Base-by-base conservation (phyloP, 225 moss, liverwort and hornwort genomes). In the Antitrichia curtipendula region DNA sequence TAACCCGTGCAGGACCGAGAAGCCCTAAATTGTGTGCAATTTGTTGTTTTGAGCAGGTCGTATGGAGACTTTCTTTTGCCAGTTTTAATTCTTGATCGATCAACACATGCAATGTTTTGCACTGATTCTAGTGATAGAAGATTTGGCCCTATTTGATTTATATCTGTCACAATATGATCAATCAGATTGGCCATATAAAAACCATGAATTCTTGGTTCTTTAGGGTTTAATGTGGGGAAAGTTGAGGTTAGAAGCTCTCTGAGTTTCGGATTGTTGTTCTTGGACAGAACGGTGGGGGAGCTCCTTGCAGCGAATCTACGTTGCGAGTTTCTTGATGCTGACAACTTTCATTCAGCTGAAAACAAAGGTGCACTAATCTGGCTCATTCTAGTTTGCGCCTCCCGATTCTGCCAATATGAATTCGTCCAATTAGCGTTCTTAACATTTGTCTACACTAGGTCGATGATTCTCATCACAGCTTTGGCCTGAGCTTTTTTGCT, bases 301-400 rank as follows among this genome's bases (percentile, higher is more conserved):
- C 92, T 94, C 86, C 93, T 97, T 56, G 88, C 94, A 82, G 88
- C 89, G 78, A 84, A 63, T 34, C 66, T 96, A 23, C 54, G 60
- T 8, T 97, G 95, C 57, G 81, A 91, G 64, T 99, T 96, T 85
- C 83, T 95, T 13, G 99, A 99, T 86, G 97, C 94, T 9, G 99
- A 99, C 82, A 91, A 95, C 75, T 96, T 94, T 84, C 99, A 99
- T 87, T 89, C 96, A 4, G 86, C 69, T 83, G 92, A 92, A 49
- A 96, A 94, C 87, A 99, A 95, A 95, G 95, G 95, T 94, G 75
- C 59, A 75, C 57, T 50, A 28, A 36, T 72, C 56, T 84, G 64
- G 47, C 84, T 58, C 43, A 54, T 49, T 77, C 78, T 78, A 20
- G 65, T 29, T 54, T 62, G 75, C 50, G 27, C 57, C 43, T 66